Evolutionary conservation across 345 rosid species (phyloP).

Genomic region (Eutrema japonicum): DNA sequence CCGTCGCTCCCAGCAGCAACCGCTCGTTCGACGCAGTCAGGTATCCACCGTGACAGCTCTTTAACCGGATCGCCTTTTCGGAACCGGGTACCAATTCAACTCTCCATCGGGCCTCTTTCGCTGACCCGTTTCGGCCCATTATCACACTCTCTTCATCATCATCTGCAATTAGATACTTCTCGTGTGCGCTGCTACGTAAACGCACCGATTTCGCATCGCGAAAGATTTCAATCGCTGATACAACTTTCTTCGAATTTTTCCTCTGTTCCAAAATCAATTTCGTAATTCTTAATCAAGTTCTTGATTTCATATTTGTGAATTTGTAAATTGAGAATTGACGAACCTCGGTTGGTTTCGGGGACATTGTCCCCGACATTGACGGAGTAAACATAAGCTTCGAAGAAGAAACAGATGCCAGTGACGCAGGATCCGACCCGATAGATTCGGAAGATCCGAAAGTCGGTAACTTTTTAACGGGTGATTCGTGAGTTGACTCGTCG

Average conservation of each 20-base stretch:
- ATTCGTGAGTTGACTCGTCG: conserved; percentile 42
- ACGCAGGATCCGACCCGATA: conserved; percentile 37
- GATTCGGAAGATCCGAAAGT: conserved; percentile 36
- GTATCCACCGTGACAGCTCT: conserved; percentile 70
- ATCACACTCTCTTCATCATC: conserved; percentile 76
- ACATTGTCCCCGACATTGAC: conserved; percentile 43
- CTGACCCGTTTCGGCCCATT: conserved; percentile 67
- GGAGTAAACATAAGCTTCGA: conserved; percentile 50
- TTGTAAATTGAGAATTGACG: not conserved
- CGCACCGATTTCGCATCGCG: conserved; percentile 70
- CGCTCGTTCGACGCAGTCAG: conserved; percentile 77
- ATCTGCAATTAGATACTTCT: conserved; percentile 69
- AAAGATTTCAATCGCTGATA: conserved; percentile 64
- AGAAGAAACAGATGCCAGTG: conserved; percentile 33
- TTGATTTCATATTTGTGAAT: not conserved
- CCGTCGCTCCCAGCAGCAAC: conserved; percentile 72
- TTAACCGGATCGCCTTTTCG: conserved; percentile 60
- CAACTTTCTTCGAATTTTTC: conserved; percentile 15
- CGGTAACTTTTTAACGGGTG: conserved; percentile 34
- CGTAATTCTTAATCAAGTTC: not conserved
- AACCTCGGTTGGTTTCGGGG: conserved; percentile 42
- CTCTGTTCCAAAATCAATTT: conserved; percentile 26
- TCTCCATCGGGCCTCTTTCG: conserved; percentile 64
- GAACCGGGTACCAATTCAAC: conserved; percentile 65
- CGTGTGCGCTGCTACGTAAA: conserved; percentile 63